These are phyloP conservation scores for Theobroma cacao DNA, from an alignment of 345 rosid genomes.

Conservation along the genomic window DNA sequence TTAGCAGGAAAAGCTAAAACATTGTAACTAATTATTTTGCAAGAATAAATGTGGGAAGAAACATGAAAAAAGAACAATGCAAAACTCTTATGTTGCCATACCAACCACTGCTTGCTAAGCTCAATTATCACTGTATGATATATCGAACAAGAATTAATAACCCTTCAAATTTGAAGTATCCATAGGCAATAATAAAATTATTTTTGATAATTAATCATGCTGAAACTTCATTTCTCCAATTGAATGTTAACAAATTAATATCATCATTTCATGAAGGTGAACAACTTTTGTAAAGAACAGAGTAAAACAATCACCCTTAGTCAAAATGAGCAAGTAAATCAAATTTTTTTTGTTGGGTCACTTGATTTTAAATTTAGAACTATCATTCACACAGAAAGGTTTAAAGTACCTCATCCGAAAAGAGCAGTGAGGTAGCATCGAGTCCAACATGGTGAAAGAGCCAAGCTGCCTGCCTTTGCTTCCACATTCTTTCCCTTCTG, in stretches of 20 bases:
- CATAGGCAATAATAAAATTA: too few species aligned
- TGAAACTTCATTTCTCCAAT: too few species aligned
- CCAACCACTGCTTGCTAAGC: not conserved
- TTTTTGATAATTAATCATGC: too few species aligned
- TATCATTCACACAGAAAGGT: not conserved
- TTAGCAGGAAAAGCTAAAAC: not conserved
- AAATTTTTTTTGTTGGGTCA: not conserved
- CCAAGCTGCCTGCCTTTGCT: slow-evolving; percentile 61
- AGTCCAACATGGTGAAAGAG: slow-evolving; percentile 58
- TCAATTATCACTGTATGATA: too few species aligned
- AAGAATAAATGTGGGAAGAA: not conserved
- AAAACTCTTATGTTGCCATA: not conserved
- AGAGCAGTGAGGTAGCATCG: slow-evolving; percentile 51
- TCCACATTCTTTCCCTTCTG: slow-evolving; percentile 57
- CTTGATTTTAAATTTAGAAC: not conserved
- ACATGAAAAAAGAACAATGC: not conserved
- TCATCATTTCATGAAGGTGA: too few species aligned
- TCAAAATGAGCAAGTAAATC: not conserved
- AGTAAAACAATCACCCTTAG: too few species aligned
- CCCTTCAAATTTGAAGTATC: too few species aligned
- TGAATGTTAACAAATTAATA: too few species aligned
- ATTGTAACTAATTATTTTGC: not conserved
- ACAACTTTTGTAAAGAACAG: too few species aligned
- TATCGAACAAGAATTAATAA: too few species aligned
- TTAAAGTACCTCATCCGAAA: slow-evolving; percentile 57